Evolutionary conservation across 768 basidiomycete genomes (phyloP), one percentile per base, ranked within the genome.

Genomic region (Amylocystis lapponica): DNA sequence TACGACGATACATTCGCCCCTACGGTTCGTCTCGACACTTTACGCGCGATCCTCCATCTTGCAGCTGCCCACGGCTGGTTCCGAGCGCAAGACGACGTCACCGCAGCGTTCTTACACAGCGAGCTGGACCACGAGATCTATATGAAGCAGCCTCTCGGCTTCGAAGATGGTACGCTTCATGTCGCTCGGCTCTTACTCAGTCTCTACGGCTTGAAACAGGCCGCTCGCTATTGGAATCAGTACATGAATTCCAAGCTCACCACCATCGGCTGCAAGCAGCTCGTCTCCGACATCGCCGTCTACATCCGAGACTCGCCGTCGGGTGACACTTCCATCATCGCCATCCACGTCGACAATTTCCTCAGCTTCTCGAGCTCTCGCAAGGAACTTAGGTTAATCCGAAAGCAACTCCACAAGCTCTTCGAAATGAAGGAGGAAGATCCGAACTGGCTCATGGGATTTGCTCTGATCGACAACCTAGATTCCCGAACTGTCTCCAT

Each of bases 31-130:
- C 36, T 49, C 1, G 44, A 43, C 13, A 45, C 51, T 16, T 35
- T 52, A 6, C 33, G 40, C 2, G 34, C 36, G 0, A 21, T 66
- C n/a, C 52, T 75, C 1, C 60, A 67, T 1, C 29, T 71, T 10
- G 66, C 68, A 0, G 67, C 70, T 0, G 8, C 41, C 0, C 37
- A 64, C 4, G 48, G 59, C 16, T 66, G 64, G 49, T 52, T 72
- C 4, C 36, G 75, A 2, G 49, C 66, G 12, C 59, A 60, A 33
- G 51, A 73, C 3, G 68, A 78, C 46, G 59, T 76, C 3, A 67
- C 66, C 23, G 56, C 56, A 0, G 68, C 68, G 0, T 74, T 64
- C 48, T 57, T 75, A 0, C 65, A 63, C 36, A 53, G 60, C 0
- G 51, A 63, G 27, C 61, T 74, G 16, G 60, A 57, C 26, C 48